Conservation (phyloP, 2,329 filamentous ascomycete species). For the Epicoccum sorghinum region DNA sequence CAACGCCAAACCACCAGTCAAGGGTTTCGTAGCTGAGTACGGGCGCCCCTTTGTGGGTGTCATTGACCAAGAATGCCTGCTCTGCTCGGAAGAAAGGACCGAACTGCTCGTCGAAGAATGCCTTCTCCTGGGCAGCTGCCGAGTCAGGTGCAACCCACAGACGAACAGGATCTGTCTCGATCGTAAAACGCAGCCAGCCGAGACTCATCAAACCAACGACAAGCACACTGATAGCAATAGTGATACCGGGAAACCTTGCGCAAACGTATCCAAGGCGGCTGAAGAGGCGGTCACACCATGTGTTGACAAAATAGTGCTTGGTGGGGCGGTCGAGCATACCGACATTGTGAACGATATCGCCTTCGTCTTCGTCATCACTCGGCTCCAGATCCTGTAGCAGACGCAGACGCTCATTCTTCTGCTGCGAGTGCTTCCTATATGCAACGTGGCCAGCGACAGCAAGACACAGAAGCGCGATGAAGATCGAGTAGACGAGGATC, state of each 20-base stretch:
- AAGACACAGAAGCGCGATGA: slow-evolving; percentile 70
- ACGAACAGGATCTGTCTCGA: slow-evolving; percentile 88
- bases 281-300: slow-evolving; percentile 79
- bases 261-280: slow-evolving; percentile 79
- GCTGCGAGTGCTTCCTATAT: slow-evolving; percentile 74
- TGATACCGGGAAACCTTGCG: slow-evolving; percentile 82
- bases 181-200: slow-evolving; percentile 86
- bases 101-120: slow-evolving; percentile 90
- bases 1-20: slow-evolving; percentile 91
- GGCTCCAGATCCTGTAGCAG: slow-evolving; percentile 82
- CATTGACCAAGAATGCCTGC: slow-evolving; percentile 92
- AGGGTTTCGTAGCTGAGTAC: slow-evolving; percentile 89
- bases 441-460: slow-evolving; percentile 75
- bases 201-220: slow-evolving; percentile 79
- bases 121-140: slow-evolving; percentile 87
- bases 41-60: slow-evolving; percentile 70
- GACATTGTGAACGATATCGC: slow-evolving; percentile 76
- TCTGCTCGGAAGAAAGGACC: slow-evolving; percentile 95
- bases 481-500: slow-evolving; percentile 80
- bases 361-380: slow-evolving; percentile 94
- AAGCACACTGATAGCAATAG: slow-evolving; percentile 76
- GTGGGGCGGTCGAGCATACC: slow-evolving; percentile 80
- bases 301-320: slow-evolving; percentile 82
- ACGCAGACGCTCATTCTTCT: slow-evolving; percentile 81
- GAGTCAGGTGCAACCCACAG: slow-evolving; percentile 98